Evolutionary conservation across 1,284 basidiomycete species (phyloP), one percentile per base, ranked within the genome.

Genomic region (Ustilago shanxiensis): DNA sequence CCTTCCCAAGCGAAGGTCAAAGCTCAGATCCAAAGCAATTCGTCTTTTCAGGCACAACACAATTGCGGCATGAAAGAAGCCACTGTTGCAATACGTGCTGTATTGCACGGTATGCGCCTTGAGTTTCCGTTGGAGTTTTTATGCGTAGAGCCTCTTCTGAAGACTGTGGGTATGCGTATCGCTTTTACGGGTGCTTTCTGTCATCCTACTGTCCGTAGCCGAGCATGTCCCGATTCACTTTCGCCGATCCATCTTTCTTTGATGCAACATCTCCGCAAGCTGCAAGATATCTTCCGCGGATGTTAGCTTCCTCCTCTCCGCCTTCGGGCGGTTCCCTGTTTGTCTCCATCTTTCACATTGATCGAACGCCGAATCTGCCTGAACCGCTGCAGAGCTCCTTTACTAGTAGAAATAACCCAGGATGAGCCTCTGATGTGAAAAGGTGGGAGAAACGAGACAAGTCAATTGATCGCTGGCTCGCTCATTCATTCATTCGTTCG

Each of bases 21-120:
- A 28, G 20, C 20, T 10, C 44, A 22, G 47, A 14, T 24, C 8
- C 24, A 4, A 49, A 14, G 47, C 47, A 44, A 9, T 20, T 33
- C 31, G 3, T 20, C 14, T 39, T 49, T 49, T 49, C 47, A 49
- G 47, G 47, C 47, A 49, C 47, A 49, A 28, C 26, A 24, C 22
- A 24, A n/a, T 49, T 20, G 47, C 47, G 47, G 47, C 47, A 49
- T 49, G 47, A 49, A 49, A 49, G 47, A 49, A 49, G 47, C 47
- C 26, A 2, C 47, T 49, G 26, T 49, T 49, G 47, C 47, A 28
- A 49, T 49, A 16, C 14, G 24, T 44, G 18, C 13, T 5, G 9
- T 28, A 2, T 28, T n/a, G n/a, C n/a, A n/a, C n/a, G n/a, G n/a
- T n/a, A n/a, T n/a, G n/a, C n/a, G n/a, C n/a, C n/a, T n/a, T n/a